Conservation (phyloP, 1,284 basidiomycete genomes). For the Laetiporus sulphureus region DNA sequence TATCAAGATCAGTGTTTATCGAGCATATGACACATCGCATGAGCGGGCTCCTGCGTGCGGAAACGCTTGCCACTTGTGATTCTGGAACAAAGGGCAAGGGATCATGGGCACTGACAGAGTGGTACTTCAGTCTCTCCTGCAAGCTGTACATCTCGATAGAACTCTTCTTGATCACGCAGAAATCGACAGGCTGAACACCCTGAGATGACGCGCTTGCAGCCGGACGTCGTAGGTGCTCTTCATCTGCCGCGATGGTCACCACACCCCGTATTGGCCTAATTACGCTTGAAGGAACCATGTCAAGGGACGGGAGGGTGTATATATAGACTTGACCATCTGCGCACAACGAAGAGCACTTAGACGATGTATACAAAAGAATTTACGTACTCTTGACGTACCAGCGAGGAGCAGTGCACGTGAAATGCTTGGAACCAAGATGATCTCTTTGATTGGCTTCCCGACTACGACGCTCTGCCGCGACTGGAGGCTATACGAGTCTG, state of each 20-base stretch:
- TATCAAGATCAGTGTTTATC: too few relatives aligned
- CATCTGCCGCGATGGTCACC: slow-evolving; percentile 73
- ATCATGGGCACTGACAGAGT: slow-evolving; percentile 59
- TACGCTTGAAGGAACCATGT: slow-evolving; percentile 48
- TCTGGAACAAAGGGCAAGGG: background rate
- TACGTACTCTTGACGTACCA: slow-evolving; percentile 35
- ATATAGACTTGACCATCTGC: slow-evolving; percentile 76
- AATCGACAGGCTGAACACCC: slow-evolving; percentile 55
- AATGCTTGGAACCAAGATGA: slow-evolving; percentile 72
- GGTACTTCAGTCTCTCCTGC: slow-evolving; percentile 50
- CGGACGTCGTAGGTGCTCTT: slow-evolving; percentile 59
- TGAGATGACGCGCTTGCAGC: slow-evolving; percentile 33
- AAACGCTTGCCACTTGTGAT: too few relatives aligned
- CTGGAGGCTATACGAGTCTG: slow-evolving; percentile 57
- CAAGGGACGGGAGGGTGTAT: slow-evolving; percentile 73
- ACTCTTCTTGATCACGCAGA: slow-evolving; percentile 73
- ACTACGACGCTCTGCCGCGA: slow-evolving; percentile 60
- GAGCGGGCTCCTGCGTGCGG: too few relatives aligned
- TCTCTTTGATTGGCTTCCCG: slow-evolving; percentile 67
- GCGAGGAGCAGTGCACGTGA: slow-evolving; percentile 65
- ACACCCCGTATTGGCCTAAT: slow-evolving; percentile 79
- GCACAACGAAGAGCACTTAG: too few relatives aligned
- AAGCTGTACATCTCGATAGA: slow-evolving; percentile 64
- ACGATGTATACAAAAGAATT: background rate
- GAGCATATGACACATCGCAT: too few relatives aligned